These are phyloP conservation scores for Lithocarpus polystachyus DNA, from an alignment of 306 rosid genomes.

Conservation along the genomic window DNA sequence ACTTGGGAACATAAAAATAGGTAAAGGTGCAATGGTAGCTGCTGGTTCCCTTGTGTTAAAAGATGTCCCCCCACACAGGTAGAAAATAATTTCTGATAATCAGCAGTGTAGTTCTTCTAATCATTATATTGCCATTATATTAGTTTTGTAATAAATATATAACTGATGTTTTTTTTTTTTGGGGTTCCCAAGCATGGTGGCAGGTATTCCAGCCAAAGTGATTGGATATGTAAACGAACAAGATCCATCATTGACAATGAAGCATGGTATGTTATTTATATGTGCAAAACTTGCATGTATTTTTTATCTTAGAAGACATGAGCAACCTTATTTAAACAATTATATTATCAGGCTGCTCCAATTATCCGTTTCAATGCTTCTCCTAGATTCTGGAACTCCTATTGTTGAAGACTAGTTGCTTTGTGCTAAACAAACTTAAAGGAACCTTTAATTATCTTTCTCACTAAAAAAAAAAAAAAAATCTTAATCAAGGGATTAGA, in stretches of 20 bases:
- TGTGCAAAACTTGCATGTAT: neutral
- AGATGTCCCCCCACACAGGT: conserved; percentile 80
- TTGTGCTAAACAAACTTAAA: neutral
- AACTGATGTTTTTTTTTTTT: conserved; percentile 14
- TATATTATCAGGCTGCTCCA: neutral
- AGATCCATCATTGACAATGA: conserved; percentile 89
- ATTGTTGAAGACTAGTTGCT: neutral
- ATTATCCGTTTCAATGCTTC: too few relatives aligned
- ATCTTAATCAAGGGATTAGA: neutral
- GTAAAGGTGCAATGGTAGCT: conserved; percentile 85
- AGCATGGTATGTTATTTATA: conserved; percentile 66
- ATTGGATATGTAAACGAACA: conserved; percentile 61
- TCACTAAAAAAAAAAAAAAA: neutral
- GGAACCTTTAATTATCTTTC: neutral
- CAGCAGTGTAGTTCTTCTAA: neutral
- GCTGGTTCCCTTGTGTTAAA: conserved; percentile 87
- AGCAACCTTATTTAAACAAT: neutral
- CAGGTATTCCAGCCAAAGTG: conserved; percentile 82
- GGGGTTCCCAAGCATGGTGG: conserved; percentile 62
- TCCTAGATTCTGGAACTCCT: neutral
- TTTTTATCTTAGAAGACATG: too few relatives aligned
- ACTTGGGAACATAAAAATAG: conserved; percentile 85
- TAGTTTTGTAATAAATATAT: neutral
- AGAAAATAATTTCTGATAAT: conserved; percentile 4
- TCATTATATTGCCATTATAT: neutral